phyloP scores from a whole-genome alignment of 2,329 filamentous ascomycete genomes.

The Curvularia hawaiiensis region DNA sequence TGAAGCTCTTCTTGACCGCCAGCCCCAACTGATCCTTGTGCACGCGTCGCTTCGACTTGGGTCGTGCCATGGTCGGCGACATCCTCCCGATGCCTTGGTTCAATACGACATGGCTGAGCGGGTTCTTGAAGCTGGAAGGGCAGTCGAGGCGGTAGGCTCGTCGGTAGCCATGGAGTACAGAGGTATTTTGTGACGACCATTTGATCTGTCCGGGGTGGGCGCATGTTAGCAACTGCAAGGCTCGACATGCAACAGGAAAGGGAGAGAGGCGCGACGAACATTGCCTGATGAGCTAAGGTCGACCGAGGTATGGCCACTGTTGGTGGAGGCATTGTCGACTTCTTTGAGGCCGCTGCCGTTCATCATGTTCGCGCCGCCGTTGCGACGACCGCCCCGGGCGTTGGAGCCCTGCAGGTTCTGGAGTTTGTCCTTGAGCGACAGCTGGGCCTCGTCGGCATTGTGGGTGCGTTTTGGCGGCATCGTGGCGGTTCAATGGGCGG shows the following conservation, averaged over 20 bases:
- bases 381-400: constrained; percentile 46
- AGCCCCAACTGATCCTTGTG: constrained; percentile 74
- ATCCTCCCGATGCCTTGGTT: constrained; percentile 67
- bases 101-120: constrained; percentile 57
- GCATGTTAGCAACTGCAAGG: constrained; percentile 19
- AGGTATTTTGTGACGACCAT: constrained; percentile 71
- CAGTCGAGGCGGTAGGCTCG: constrained; percentile 73
- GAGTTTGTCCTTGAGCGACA: constrained; percentile 50
- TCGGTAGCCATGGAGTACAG: constrained; percentile 75
- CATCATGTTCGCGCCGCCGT: constrained; percentile 29
- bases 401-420: constrained; percentile 46
- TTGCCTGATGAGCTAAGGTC: constrained; percentile 38
- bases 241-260: constrained; percentile 7
- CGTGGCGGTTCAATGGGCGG: constrained; percentile 7
- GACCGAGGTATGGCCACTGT: constrained; percentile 41
- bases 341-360: constrained; percentile 48
- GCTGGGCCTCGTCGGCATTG: constrained; percentile 47
- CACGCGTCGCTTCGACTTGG: constrained; percentile 67
- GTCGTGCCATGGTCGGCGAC: constrained; percentile 77
- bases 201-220: constrained; percentile 52
- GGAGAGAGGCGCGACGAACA: constrained; percentile 33
- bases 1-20: constrained; percentile 81
- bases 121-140: constrained; percentile 68
- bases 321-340: constrained; percentile 45
- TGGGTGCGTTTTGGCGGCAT: constrained; percentile 48